Conservation (phyloP, 768 basidiomycete species). For the Boletus fagicola region DNA sequence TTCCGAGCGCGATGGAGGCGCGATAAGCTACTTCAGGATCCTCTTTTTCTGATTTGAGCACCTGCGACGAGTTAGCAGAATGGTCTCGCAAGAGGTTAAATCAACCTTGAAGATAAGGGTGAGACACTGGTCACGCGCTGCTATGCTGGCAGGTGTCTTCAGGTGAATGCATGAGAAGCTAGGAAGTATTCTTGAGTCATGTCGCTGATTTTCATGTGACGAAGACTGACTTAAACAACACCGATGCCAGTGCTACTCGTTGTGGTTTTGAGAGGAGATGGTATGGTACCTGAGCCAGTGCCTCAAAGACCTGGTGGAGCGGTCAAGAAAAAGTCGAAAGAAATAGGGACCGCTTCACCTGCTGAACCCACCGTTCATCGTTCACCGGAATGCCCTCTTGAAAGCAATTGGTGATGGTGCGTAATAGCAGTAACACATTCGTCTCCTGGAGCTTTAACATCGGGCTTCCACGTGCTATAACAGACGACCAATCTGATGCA, state of each 20-base stretch:
- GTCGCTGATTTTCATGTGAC: background rate
- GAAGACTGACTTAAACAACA: constrained; percentile 80
- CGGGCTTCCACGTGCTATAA: constrained; percentile 49
- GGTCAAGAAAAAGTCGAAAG: constrained; percentile 5
- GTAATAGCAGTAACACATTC: constrained; percentile 76
- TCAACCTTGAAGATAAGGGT: constrained; percentile 46
- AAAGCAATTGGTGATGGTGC: constrained; percentile 79
- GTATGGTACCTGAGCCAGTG: constrained; percentile 51
- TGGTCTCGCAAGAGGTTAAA: background rate
- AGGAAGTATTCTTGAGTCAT: constrained; percentile 2
- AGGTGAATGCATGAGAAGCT: constrained; percentile 67
- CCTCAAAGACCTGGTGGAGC: constrained; percentile 51
- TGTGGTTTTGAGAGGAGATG: constrained; percentile 62
- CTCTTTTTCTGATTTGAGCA: constrained; percentile 40
- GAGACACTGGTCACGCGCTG: constrained; percentile 43
- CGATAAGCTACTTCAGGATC: constrained; percentile 75
- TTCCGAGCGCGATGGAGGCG: constrained; percentile 69
- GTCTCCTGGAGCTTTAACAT: constrained; percentile 75
- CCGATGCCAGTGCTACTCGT: constrained; percentile 74
- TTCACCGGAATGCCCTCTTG: constrained; percentile 48
- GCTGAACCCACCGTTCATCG: constrained; percentile 49
- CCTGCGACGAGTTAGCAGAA: constrained; percentile 16
- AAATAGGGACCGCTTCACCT: constrained; percentile 37
- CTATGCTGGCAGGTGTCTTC: constrained; percentile 39
- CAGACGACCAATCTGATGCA: constrained; percentile 60